A percentile compares a stretch with the other conserved stretches of the same genome.
phyloP scores from a whole-genome alignment of 306 rosid species.

The Medicago lupulina region DNA sequence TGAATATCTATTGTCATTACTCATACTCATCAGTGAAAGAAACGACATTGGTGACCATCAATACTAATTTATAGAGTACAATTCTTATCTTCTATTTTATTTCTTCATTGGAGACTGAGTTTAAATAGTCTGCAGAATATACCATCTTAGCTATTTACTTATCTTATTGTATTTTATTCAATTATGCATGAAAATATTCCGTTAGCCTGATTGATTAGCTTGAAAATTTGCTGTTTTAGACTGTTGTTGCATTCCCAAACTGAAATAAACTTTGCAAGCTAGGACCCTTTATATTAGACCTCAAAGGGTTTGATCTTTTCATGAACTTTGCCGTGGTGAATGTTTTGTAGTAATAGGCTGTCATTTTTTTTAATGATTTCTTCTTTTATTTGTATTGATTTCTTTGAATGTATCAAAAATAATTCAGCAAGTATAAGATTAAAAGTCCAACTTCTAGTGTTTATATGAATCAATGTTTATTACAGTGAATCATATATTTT shows the following conservation, averaged over 20 bases:
- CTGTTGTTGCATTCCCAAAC: too few species aligned
- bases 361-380: neutral
- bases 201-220: constrained; percentile 19
- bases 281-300: too few species aligned
- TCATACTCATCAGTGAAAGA: neutral
- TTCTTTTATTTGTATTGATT: neutral
- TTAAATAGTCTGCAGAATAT: neutral
- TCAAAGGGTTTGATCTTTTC: too few species aligned
- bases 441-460: neutral
- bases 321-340: neutral
- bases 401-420: neutral
- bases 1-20: neutral
- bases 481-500: neutral
- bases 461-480: neutral
- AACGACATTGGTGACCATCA: neutral
- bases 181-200: neutral
- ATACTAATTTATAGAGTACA: neutral
- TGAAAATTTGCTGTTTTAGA: too few species aligned
- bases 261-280: too few species aligned
- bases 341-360: neutral
- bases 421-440: neutral
- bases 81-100: neutral
- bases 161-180: neutral
- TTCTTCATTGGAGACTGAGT: neutral
- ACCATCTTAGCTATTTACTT: constrained; percentile 5